Conservation (phyloP, 768 basidiomycete species). For the Mycena crocata region DNA sequence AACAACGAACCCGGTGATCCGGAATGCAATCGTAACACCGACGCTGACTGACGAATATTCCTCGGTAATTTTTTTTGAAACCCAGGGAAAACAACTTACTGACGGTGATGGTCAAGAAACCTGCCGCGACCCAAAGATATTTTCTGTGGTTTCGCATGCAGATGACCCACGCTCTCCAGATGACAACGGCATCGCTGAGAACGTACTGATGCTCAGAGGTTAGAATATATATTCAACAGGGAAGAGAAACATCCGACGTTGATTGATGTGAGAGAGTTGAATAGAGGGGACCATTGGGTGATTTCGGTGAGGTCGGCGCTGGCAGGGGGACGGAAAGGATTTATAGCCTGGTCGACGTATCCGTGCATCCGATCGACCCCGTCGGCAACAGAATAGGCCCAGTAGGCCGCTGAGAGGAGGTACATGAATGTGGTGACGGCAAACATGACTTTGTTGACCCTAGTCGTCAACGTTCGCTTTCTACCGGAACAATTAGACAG, state of each 20-base stretch:
- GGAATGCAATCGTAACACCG: neutral
- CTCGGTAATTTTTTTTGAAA: neutral
- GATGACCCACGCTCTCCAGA: slow-evolving; percentile 25
- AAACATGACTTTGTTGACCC: no score
- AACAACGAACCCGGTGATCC: neutral
- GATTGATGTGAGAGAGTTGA: slow-evolving; percentile 24
- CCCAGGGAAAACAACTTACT: neutral
- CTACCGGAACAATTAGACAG: neutral
- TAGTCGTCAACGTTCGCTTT: no score
- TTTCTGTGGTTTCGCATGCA: slow-evolving; percentile 6
- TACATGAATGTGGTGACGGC: slow-evolving; percentile 14
- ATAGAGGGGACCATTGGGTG: slow-evolving; percentile 24
- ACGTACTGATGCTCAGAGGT: slow-evolving; percentile 4
- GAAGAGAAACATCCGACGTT: neutral
- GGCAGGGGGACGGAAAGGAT: neutral
- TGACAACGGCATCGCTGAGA: slow-evolving; percentile 18
- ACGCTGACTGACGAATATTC: slow-evolving; percentile 7
- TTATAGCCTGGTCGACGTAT: neutral
- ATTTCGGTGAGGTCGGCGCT: slow-evolving; percentile 13
- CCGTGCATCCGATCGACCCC: slow-evolving; percentile 7
- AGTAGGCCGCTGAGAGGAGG: slow-evolving; percentile 11
- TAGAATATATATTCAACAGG: no score
- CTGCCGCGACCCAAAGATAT: slow-evolving; percentile 14
- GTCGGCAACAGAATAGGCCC: slow-evolving; percentile 16
- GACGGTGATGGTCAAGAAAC: slow-evolving; percentile 12